These are phyloP conservation scores for Penicillium sp. DNA, from an alignment of 2,329 filamentous ascomycete genomes.

Conservation along the genomic window DNA sequence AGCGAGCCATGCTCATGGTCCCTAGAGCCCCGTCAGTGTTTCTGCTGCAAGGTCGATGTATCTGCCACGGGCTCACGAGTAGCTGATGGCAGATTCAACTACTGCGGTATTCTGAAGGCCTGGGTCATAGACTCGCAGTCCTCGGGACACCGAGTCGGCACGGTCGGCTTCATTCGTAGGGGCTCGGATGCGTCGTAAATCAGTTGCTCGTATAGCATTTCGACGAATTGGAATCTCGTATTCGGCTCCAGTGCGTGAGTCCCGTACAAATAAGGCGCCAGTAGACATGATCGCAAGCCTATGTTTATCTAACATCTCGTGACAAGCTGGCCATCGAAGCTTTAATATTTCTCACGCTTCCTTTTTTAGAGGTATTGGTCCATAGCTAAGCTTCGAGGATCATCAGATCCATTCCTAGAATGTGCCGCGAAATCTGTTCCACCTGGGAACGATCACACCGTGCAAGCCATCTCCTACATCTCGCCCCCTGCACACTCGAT, in stretches of 20 bases:
- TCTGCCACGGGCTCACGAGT: slow-evolving; percentile 30
- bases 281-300: slow-evolving; percentile 16
- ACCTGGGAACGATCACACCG: background rate
- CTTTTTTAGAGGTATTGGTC: background rate
- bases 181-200: slow-evolving; percentile 35
- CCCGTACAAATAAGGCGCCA: slow-evolving; percentile 28
- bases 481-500: background rate
- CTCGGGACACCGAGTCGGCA: slow-evolving; percentile 31
- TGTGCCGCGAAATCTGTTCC: background rate
- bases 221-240: slow-evolving; percentile 36
- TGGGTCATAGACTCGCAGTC: slow-evolving; percentile 40
- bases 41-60: too few relatives aligned
- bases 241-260: slow-evolving; percentile 34
- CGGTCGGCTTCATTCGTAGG: slow-evolving; percentile 19
- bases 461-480: background rate
- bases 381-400: background rate
- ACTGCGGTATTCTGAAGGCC: slow-evolving; percentile 42
- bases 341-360: background rate
- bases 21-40: slow-evolving; percentile 17
- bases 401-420: background rate
- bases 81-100: slow-evolving; percentile 36
- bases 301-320: too few relatives aligned
- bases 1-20: slow-evolving; percentile 34
- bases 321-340: background rate
- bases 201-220: slow-evolving; percentile 35